A percentile compares a stretch with the other conserved stretches of the same genome.
phyloP scores from a whole-genome alignment of 495 filamentous ascomycete genomes.

The Neurospora hispaniola region DNA sequence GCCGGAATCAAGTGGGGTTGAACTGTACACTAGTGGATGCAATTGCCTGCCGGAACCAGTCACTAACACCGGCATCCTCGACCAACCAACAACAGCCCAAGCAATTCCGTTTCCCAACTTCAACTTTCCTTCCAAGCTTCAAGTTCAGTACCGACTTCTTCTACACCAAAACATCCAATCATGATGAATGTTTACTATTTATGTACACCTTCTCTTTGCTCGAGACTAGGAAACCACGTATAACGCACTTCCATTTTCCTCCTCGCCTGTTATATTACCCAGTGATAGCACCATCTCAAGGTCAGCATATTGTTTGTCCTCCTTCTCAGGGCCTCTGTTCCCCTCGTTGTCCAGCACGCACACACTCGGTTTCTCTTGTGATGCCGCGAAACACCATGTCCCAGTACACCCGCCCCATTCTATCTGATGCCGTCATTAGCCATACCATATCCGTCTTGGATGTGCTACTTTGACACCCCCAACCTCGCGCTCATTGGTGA shows the following conservation, averaged over 20 bases:
- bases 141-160: neutral
- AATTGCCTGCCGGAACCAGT: neutral
- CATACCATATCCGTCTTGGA: constrained; percentile 1
- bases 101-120: neutral
- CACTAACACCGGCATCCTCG: neutral
- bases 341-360: neutral
- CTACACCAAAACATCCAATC: neutral
- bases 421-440: neutral
- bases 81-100: neutral
- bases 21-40: too few species aligned
- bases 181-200: neutral
- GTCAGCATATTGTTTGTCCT: neutral
- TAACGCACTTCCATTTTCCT: neutral
- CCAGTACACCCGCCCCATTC: neutral
- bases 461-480: neutral
- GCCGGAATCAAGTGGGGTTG: neutral
- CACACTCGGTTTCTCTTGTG: neutral
- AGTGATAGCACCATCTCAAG: neutral
- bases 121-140: neutral
- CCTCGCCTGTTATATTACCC: neutral
- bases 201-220: neutral
- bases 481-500: neutral
- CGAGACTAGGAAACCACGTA: neutral
- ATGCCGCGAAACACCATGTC: neutral
- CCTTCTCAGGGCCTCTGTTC: neutral